A percentile compares a stretch with the other conserved stretches of the same genome.
Evolutionary conservation across 163 green algal species (phyloP).

Genomic region (Smithsoniella earleae): DNA sequence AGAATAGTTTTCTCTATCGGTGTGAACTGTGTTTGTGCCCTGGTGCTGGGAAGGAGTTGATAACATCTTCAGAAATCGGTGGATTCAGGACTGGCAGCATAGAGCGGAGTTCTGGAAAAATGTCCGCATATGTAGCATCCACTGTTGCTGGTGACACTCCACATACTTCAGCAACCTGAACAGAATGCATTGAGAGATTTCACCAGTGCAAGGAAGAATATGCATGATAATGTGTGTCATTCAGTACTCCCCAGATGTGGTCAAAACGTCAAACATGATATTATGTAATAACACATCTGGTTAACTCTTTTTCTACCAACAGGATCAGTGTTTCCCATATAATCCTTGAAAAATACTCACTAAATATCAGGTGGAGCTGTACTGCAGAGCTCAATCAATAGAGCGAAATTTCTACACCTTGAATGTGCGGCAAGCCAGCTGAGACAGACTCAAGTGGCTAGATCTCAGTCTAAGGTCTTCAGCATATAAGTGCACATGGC

Average conservation of each 20-base stretch:
- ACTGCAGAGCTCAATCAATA: too few relatives aligned
- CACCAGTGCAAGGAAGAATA: too few relatives aligned
- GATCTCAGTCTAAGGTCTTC: background rate
- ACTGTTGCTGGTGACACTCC: constrained; percentile 21
- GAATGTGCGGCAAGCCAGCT: too few relatives aligned
- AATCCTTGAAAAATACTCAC: too few relatives aligned
- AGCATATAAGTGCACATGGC: background rate
- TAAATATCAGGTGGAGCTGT: too few relatives aligned
- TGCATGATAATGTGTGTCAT: too few relatives aligned
- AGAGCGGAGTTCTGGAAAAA: background rate
- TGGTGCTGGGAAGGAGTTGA: background rate
- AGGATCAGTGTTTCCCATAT: background rate
- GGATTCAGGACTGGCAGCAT: background rate
- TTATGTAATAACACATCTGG: background rate
- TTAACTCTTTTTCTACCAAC: background rate
- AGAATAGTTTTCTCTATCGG: too few relatives aligned
- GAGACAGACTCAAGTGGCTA: too few relatives aligned
- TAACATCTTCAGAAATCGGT: background rate
- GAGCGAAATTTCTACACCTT: too few relatives aligned
- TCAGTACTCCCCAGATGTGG: too few relatives aligned
- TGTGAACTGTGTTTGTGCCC: background rate
- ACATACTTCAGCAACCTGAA: constrained; percentile 19
- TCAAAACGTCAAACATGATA: too few relatives aligned
- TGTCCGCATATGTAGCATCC: constrained; percentile 7
- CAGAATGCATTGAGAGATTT: too few relatives aligned